phyloP scores from a whole-genome alignment of 768 basidiomycete genomes.

The Exidia glandulosa region DNA sequence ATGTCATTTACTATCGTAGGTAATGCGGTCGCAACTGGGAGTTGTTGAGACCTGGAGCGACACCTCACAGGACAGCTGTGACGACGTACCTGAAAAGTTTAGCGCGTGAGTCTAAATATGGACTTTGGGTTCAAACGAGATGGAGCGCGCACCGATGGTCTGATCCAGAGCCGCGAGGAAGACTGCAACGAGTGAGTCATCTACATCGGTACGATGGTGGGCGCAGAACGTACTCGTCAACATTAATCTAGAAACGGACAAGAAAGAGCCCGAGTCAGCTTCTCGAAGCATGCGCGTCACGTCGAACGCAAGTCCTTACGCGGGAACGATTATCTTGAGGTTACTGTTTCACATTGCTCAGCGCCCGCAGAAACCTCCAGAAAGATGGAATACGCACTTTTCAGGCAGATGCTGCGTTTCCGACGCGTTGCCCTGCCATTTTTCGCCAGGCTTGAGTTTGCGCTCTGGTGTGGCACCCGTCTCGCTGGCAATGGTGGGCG shows the following conservation, averaged over 20 bases:
- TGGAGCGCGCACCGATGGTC: conserved; percentile 8
- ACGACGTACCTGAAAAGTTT: too few relatives aligned
- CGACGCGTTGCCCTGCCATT: neutral
- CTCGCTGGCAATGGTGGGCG: too few relatives aligned
- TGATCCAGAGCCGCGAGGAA: conserved; percentile 36
- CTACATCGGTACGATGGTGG: neutral
- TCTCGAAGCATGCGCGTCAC: neutral
- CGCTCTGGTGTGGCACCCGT: neutral
- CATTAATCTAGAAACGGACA: conserved; percentile 1
- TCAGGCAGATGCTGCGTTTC: conserved; percentile 5
- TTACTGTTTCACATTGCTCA: conserved; percentile 5
- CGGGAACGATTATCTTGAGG: conserved; percentile 8
- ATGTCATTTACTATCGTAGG: conserved; percentile 61
- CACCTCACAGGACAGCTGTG: too few relatives aligned
- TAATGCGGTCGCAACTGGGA: conserved; percentile 60
- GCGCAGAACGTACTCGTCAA: neutral
- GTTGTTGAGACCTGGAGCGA: conserved; percentile 28
- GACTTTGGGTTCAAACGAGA: too few relatives aligned
- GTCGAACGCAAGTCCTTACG: neutral
- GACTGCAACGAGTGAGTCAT: neutral
- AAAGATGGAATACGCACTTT: neutral
- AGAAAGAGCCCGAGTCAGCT: neutral
- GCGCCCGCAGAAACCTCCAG: neutral
- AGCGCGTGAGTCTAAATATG: too few relatives aligned
- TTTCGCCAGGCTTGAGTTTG: conserved; percentile 1